A percentile compares a stretch with the other conserved stretches of the same genome.
Conservation (phyloP, 257 asterid genomes). For the Lycium barbarum region DNA sequence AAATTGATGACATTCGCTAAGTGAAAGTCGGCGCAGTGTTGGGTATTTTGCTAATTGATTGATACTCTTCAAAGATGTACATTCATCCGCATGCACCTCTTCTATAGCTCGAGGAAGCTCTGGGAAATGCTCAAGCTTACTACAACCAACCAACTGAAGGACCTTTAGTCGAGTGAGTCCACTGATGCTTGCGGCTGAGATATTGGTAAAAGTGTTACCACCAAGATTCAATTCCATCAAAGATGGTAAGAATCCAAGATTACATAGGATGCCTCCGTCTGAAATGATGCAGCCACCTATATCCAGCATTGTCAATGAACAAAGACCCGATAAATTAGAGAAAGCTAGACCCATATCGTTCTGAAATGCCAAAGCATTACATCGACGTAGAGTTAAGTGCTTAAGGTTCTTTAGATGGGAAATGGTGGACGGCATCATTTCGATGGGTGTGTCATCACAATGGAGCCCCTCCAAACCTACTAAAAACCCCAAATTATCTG, state of each 20-base stretch:
- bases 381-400: constrained; percentile 23
- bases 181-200: constrained; percentile 19
- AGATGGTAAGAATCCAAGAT: constrained; percentile 26
- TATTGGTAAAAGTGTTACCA: constrained; percentile 8
- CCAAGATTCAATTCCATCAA: constrained; percentile 27
- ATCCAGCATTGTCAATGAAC: constrained; percentile 23
- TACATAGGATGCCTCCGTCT: constrained; percentile 23
- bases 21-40: background rate
- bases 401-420: constrained; percentile 19
- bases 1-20: constrained; percentile 17
- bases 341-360: background rate
- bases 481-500: background rate
- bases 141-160: constrained; percentile 29
- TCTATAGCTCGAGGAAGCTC: constrained; percentile 29
- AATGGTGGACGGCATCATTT: background rate
- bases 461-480: constrained; percentile 8
- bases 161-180: constrained; percentile 28
- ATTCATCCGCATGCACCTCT: constrained; percentile 13
- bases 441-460: constrained; percentile 18
- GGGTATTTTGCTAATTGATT: background rate
- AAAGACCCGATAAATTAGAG: constrained; percentile 12
- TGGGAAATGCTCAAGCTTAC: constrained; percentile 18
- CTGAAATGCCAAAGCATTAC: background rate
- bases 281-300: constrained; percentile 27
- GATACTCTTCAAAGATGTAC: constrained; percentile 27